Evolutionary conservation across 345 rosid species (phyloP).

Genomic region (Citrus mangshanensis): DNA sequence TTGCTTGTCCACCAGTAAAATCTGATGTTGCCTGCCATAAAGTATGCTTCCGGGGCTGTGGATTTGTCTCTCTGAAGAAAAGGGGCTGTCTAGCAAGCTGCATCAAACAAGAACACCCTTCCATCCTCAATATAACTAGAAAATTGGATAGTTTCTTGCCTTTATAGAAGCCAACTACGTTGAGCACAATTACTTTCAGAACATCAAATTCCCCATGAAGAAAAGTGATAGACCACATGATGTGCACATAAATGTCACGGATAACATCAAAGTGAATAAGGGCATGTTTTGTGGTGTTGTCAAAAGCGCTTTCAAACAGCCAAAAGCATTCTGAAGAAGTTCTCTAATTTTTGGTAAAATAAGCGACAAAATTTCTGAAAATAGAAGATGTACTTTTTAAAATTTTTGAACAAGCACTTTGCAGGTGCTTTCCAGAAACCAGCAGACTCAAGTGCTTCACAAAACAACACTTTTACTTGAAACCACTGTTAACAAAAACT

Average conservation of each 20-base stretch:
- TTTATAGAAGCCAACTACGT: background rate
- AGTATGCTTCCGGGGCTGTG: conserved; percentile 76
- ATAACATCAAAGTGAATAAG: background rate
- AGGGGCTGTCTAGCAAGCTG: conserved; percentile 78
- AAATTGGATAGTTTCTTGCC: background rate
- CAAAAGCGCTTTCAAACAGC: background rate
- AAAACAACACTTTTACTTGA: background rate
- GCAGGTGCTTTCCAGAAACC: background rate
- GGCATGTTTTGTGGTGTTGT: background rate
- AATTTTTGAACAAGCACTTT: background rate
- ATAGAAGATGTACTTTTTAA: background rate
- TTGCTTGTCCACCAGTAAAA: conserved; percentile 70
- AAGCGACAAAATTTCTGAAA: background rate
- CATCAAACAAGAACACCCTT: conserved; percentile 14
- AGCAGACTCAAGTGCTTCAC: background rate
- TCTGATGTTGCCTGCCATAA: conserved; percentile 75
- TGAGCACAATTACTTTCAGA: background rate
- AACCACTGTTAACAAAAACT: background rate
- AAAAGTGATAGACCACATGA: background rate
- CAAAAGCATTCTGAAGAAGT: background rate
- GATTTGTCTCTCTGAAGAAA: conserved; percentile 74
- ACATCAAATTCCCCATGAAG: background rate
- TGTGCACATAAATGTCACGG: background rate
- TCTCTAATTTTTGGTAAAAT: background rate
- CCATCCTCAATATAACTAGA: background rate